These are phyloP conservation scores for Lignosus rhinocerotis DNA, from an alignment of 1,284 basidiomycete species.

Conservation along the genomic window DNA sequence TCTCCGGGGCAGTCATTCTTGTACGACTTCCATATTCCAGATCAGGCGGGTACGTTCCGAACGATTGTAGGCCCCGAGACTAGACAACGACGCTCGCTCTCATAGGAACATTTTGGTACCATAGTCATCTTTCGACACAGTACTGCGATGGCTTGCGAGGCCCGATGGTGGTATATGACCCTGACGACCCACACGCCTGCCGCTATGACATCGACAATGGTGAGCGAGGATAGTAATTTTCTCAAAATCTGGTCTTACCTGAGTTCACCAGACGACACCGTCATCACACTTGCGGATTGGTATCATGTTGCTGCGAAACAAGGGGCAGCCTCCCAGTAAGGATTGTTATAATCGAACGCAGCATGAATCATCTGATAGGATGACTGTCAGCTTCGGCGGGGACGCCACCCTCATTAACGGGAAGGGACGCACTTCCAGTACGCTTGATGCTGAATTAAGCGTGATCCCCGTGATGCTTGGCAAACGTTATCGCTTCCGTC, in stretches of 20 bases:
- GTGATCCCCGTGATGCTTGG: slow-evolving; percentile 33
- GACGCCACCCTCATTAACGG: slow-evolving; percentile 53
- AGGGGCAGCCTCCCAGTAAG: slow-evolving; percentile 6
- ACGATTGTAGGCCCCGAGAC: no score
- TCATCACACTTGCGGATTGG: slow-evolving; percentile 31
- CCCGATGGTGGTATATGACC: slow-evolving; percentile 44
- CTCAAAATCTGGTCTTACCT: not conserved
- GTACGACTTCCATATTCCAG: slow-evolving; percentile 35
- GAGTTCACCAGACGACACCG: slow-evolving; percentile 21
- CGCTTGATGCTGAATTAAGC: slow-evolving; percentile 27
- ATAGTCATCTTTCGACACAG: slow-evolving; percentile 29
- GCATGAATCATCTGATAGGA: not conserved
- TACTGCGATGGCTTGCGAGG: slow-evolving; percentile 38
- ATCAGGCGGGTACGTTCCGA: slow-evolving; percentile 31
- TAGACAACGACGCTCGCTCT: not conserved
- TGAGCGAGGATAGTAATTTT: slow-evolving; percentile 8
- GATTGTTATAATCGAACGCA: not conserved
- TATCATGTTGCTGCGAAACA: slow-evolving; percentile 21
- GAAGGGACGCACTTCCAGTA: slow-evolving; percentile 33
- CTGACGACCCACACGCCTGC: slow-evolving; percentile 37
- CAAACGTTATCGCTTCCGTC: slow-evolving; percentile 42
- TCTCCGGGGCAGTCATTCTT: slow-evolving; percentile 44
- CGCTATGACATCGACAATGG: slow-evolving; percentile 46
- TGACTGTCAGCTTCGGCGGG: not conserved
- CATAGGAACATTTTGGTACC: slow-evolving; percentile 26